These are phyloP conservation scores for Chenopodium berlandieri DNA, from an alignment of 148 eudicot species.

Conservation along the genomic window DNA sequence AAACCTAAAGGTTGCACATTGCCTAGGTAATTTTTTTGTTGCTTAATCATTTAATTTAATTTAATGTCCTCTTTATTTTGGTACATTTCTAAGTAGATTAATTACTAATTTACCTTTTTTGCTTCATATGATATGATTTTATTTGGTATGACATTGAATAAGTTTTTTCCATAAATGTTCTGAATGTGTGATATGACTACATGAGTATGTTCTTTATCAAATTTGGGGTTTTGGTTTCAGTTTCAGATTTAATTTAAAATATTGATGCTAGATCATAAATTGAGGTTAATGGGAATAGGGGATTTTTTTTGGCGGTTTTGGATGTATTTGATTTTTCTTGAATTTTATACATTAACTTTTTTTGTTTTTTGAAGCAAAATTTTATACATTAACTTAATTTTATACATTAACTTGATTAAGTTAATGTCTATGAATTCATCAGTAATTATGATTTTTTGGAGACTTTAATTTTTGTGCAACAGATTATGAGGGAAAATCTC, in stretches of 20 bases:
- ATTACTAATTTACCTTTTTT: neutral
- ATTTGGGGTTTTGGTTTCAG: neutral
- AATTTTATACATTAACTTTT: neutral
- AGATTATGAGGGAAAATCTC: neutral
- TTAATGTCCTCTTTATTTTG: neutral
- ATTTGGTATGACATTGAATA: neutral
- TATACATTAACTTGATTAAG: neutral
- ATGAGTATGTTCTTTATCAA: neutral
- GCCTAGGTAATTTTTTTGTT: conserved; percentile 54
- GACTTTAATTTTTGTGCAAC: neutral
- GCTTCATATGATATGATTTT: neutral
- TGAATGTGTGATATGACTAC: neutral
- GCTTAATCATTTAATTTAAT: neutral
- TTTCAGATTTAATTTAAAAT: neutral
- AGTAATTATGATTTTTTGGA: neutral
- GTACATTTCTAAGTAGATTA: neutral
- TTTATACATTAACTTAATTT: neutral
- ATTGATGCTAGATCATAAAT: neutral
- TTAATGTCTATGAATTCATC: no score
- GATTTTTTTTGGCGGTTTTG: neutral
- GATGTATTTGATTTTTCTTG: neutral
- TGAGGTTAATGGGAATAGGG: neutral
- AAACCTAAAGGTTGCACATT: conserved; percentile 62
- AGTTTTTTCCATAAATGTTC: neutral
- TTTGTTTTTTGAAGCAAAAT: no score